Percentiles rank a stretch among this genome's conserved stretches.
Evolutionary conservation across 2,329 filamentous ascomycete species (phyloP).

Genomic region (Clarireedia monteithiana): DNA sequence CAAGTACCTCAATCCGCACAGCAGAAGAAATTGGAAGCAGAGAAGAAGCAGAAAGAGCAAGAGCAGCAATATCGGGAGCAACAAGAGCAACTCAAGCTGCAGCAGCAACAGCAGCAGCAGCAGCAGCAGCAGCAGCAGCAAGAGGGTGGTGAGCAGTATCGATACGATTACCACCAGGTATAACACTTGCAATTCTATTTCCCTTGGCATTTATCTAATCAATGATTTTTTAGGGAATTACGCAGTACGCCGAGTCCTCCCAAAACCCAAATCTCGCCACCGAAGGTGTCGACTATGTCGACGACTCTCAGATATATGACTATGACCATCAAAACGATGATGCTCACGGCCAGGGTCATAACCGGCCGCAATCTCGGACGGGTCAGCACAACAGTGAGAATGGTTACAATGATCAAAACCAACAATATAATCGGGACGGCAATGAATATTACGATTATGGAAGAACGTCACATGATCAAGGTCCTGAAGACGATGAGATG

Average conservation of each 20-base stretch:
- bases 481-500: constrained; percentile 27
- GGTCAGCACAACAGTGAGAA: constrained; percentile 27
- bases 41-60: constrained; percentile 37
- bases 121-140: constrained; percentile 25
- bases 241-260: constrained; percentile 29
- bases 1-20: constrained; percentile 75
- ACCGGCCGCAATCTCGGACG: constrained; percentile 28
- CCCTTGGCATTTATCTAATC: too few species aligned
- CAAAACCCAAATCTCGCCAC: constrained; percentile 23
- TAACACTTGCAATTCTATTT: constrained; percentile 2
- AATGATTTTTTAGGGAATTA: constrained; percentile 23
- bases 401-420: constrained; percentile 25
- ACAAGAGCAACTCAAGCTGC: constrained; percentile 25
- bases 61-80: constrained; percentile 28
- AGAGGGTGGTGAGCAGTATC: constrained; percentile 29
- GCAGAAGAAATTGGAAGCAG: constrained; percentile 60
- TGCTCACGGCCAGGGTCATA: constrained; percentile 19
- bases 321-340: constrained; percentile 37
- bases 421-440: constrained; percentile 23
- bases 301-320: constrained; percentile 44
- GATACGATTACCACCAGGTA: constrained; percentile 32
- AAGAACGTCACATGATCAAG: constrained; percentile 16
- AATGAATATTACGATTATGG: constrained; percentile 27
- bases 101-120: constrained; percentile 25
- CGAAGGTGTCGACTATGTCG: constrained; percentile 36